Evolutionary conservation across 306 rosid species (phyloP), one percentile per base, ranked within the genome.

Genomic region (Trichosanthes cucumerina): DNA sequence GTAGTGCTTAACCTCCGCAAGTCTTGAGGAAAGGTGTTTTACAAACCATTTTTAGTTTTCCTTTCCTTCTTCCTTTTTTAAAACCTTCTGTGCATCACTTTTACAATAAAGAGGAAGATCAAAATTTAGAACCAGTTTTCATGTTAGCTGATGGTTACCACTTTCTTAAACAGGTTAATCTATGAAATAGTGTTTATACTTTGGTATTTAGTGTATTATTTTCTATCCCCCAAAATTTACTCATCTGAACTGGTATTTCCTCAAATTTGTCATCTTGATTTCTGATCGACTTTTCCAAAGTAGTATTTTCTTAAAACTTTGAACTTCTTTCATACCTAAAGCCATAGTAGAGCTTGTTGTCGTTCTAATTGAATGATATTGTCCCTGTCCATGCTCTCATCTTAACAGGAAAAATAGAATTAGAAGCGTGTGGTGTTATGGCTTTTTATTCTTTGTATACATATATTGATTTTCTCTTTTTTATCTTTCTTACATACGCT

Each of bases 401-500:
- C 53, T 19, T 68, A 16, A 19, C 65, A 50, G 18, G 31, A 34
- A 76, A 53, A 57, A 57, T n/a, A 44, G 46, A 75, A 53, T 16
- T 36, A 53, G 62, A 36, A 33, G 43, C 24, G 18, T 75, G 21
- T 50, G 62, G 62, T 15, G 62, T 15, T 6, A 4, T 75, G 33
- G 15, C 34, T 49, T 81, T 82, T 36, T 11, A 80, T 44, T 6
- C 19, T 76, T 80, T 78, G 75, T 76, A 68, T 44, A 63, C 76
- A 73, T 62, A 69, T 46, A 65, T 79, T 43, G 60, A 69, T 34
- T 82, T 84, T n/a, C n/a, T n/a, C n/a, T 79, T 12, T 12, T 21
- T 19, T 38, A 66, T 44, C 5, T 23, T 79, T 85, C 83, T 82
- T 74, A 82, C 84, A 71, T 82, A 57, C 4, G 57, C 23, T 78